Evolutionary conservation across 139 green algal genomes (phyloP).

Genomic region (Chara braunii): DNA sequence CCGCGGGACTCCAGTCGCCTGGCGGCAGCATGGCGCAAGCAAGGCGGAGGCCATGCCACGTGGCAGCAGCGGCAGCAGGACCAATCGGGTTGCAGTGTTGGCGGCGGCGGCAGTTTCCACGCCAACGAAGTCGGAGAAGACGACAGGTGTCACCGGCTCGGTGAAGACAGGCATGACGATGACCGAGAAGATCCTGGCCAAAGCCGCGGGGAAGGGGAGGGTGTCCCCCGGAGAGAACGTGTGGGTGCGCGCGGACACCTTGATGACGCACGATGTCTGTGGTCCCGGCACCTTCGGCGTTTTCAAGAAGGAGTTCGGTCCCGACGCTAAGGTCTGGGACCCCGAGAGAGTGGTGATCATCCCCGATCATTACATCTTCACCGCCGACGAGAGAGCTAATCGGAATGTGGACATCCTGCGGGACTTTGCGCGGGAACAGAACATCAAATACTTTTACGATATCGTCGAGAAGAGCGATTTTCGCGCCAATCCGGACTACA

Average conservation of each 20-base stretch:
- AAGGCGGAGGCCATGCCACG: too few relatives aligned
- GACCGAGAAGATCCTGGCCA: slow-evolving; percentile 92
- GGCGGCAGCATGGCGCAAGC: too few relatives aligned
- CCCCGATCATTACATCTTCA: slow-evolving; percentile 98
- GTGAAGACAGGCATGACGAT: slow-evolving; percentile 78
- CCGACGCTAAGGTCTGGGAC: slow-evolving; percentile 84
- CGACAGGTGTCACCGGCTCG: too few relatives aligned
- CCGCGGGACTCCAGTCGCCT: too few relatives aligned
- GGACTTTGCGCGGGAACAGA: slow-evolving; percentile 72
- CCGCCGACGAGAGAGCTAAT: slow-evolving; percentile 78
- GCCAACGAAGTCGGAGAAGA: too few relatives aligned
- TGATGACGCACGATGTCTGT: slow-evolving; percentile 93
- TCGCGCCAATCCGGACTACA: slow-evolving; percentile 88
- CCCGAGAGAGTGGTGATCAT: slow-evolving; percentile 84
- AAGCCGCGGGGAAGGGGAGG: slow-evolving; percentile 54
- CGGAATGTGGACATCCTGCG: slow-evolving; percentile 91
- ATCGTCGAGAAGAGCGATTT: slow-evolving; percentile 84
- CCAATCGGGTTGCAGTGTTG: too few relatives aligned
- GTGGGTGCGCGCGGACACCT: slow-evolving; percentile 84
- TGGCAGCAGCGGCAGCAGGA: too few relatives aligned
- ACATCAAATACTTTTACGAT: slow-evolving; percentile 98
- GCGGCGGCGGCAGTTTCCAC: too few relatives aligned
- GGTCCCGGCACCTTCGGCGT: slow-evolving; percentile 89
- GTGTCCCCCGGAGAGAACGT: slow-evolving; percentile 84
- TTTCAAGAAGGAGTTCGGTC: slow-evolving; percentile 91